phyloP scores from a whole-genome alignment of 2,329 filamentous ascomycete genomes.

The Trichoderma oligosporum region DNA sequence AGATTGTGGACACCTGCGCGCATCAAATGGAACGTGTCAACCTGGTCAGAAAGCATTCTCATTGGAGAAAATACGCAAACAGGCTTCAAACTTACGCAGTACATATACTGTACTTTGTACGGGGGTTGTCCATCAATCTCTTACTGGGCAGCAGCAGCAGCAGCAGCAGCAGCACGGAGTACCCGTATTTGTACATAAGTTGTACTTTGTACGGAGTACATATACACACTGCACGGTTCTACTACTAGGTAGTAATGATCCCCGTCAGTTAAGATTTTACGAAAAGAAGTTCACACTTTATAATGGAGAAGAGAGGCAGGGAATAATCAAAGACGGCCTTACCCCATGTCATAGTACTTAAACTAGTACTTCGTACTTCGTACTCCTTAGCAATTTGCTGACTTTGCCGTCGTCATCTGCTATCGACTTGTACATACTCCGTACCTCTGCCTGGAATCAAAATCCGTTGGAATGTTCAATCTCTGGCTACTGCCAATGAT shows the following conservation, averaged over 20 bases:
- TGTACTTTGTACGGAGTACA: background rate
- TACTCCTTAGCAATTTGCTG: slow-evolving; percentile 3
- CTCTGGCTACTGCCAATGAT: background rate
- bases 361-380: too few relatives aligned
- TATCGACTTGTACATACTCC: background rate
- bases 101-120: too few relatives aligned
- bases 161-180: too few relatives aligned
- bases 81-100: background rate
- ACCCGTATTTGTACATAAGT: background rate
- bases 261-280: too few relatives aligned
- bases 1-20: background rate
- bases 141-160: too few relatives aligned
- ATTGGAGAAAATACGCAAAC: slow-evolving; percentile 7
- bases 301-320: background rate
- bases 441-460: background rate
- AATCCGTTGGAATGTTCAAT: background rate
- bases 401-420: background rate
- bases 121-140: too few relatives aligned
- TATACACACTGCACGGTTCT: background rate
- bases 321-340: slow-evolving; percentile 3
- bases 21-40: slow-evolving; percentile 3
- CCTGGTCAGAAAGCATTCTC: background rate
- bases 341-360: too few relatives aligned
- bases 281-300: background rate
- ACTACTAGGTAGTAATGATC: too few relatives aligned